Base-by-base conservation (phyloP, 495 filamentous ascomycete genomes). In the Aspergillus ostianus region DNA sequence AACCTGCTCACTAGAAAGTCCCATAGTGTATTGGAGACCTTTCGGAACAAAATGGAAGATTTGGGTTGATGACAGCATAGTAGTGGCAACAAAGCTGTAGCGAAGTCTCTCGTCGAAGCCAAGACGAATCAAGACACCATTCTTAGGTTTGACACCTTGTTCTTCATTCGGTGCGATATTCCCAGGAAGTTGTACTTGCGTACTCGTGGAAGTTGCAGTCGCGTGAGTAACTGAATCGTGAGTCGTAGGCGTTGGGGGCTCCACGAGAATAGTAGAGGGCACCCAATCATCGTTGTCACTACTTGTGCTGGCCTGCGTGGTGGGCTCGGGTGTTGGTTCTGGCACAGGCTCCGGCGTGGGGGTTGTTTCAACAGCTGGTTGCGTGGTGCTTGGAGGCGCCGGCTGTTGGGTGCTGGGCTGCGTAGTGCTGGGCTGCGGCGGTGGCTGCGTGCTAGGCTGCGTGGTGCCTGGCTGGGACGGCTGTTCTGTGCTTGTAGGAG, bases 11-110 rank as follows among this genome's bases (percentile, higher is more conserved):
- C 47, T 10, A 0, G 77, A 67, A 56, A 89, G 75, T 9, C 74
- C 72, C 21, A 89, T 74, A 45, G 87, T 90, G 53, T 87, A 81
- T n/a, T 81, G 77, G 53, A 98, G 79, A 54, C 90, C 92, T 58
- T 83, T 66, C 0, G 91, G 92, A 10, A 97, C 79, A 59, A 84
- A 90, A 32, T 84, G 66, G 80, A 97, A 97, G 67, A 98, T 92
- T 74, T 98, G 95, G 23, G 85, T 85, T 10, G 90, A 87, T 21
- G 92, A 88, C 60, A 87, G 76, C 15, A 82, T 71, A 36, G 85
- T 84, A 2, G 73, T 75, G 21, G 88, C 89, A 29, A 98, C 90
- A 67, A 93, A 96, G 6, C 76, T 72, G 71, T 94, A 98, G 68
- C 95, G 92, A 60, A 95, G 83, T 5, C 81, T 77, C 65, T 85